A percentile compares a stretch with the other conserved stretches of the same genome.
phyloP scores from a whole-genome alignment of 225 moss, liverwort and hornwort genomes.

The Sphagnum contortum region DNA sequence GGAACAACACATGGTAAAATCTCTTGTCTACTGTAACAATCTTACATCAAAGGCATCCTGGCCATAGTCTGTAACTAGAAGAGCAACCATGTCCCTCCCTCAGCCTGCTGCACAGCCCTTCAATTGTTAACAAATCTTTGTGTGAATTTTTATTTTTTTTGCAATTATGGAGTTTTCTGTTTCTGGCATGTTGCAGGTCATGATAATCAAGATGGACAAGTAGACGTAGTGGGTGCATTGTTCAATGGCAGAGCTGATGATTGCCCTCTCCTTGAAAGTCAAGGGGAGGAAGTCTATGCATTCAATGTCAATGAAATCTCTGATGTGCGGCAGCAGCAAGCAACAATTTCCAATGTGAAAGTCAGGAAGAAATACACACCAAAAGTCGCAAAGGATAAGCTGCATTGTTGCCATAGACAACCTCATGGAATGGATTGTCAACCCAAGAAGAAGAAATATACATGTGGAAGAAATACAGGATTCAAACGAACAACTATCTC shows the following conservation, averaged over 20 bases:
- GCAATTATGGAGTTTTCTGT: conserved; percentile 6
- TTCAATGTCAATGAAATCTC: conserved; percentile 54
- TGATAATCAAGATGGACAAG: background rate
- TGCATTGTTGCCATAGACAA: conserved; percentile 18
- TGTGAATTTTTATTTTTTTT: conserved; percentile 11
- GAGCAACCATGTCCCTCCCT: background rate
- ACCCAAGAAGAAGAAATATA: conserved; percentile 6
- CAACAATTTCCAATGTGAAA: conserved; percentile 23
- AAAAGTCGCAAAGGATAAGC: conserved; percentile 48
- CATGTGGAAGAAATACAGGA: background rate
- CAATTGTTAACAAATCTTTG: conserved; percentile 2
- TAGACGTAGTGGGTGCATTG: too few relatives aligned
- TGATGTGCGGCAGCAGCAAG: background rate
- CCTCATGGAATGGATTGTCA: conserved; percentile 9
- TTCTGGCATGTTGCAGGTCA: conserved; percentile 1
- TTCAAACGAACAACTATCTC: too few relatives aligned
- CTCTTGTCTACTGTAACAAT: too few relatives aligned
- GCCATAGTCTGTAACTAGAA: too few relatives aligned
- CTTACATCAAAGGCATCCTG: too few relatives aligned
- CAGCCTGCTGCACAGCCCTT: background rate
- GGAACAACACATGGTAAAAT: too few relatives aligned
- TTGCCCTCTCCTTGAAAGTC: background rate
- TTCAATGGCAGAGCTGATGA: too few relatives aligned
- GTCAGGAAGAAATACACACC: conserved; percentile 48
- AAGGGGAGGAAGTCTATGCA: conserved; percentile 3